Conservation (phyloP, 2,329 filamentous ascomycete species). For the Ilyonectria mors-panacis region DNA sequence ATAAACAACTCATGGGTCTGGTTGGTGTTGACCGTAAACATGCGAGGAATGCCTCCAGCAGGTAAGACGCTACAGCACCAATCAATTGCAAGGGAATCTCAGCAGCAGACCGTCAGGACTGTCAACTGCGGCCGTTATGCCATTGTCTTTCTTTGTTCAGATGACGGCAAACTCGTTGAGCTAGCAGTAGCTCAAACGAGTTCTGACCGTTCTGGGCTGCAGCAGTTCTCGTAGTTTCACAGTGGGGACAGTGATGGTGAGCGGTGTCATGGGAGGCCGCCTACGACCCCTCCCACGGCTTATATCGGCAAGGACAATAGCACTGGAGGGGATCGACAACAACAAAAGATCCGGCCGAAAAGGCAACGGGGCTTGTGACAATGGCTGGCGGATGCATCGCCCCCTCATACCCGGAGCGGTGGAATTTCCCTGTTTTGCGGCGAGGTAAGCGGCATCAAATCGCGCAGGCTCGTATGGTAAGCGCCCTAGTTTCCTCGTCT, state of each 20-base stretch:
- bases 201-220: neutral
- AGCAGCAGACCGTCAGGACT: slow-evolving; percentile 5
- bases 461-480: slow-evolving; percentile 11
- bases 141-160: neutral
- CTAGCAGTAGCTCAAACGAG: neutral
- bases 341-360: slow-evolving; percentile 16
- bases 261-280: slow-evolving; percentile 28
- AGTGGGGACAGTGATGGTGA: slow-evolving; percentile 6
- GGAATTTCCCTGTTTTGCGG: slow-evolving; percentile 12
- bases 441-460: neutral
- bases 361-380: slow-evolving; percentile 21
- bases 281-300: slow-evolving; percentile 10
- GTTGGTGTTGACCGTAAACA: neutral
- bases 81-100: neutral
- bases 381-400: slow-evolving; percentile 13
- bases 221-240: slow-evolving; percentile 6
- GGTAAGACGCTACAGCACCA: slow-evolving; percentile 15
- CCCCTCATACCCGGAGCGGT: slow-evolving; percentile 15
- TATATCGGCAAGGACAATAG: slow-evolving; percentile 3
- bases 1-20: neutral
- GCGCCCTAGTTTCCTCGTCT: neutral
- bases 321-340: slow-evolving; percentile 5
- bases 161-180: slow-evolving; percentile 5
- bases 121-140: neutral
- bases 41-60: slow-evolving; percentile 8